Evolutionary conservation across 2,329 filamentous ascomycete genomes (phyloP), one percentile per base, ranked within the genome.

Genomic region (Phyllosticta ampelicida): DNA sequence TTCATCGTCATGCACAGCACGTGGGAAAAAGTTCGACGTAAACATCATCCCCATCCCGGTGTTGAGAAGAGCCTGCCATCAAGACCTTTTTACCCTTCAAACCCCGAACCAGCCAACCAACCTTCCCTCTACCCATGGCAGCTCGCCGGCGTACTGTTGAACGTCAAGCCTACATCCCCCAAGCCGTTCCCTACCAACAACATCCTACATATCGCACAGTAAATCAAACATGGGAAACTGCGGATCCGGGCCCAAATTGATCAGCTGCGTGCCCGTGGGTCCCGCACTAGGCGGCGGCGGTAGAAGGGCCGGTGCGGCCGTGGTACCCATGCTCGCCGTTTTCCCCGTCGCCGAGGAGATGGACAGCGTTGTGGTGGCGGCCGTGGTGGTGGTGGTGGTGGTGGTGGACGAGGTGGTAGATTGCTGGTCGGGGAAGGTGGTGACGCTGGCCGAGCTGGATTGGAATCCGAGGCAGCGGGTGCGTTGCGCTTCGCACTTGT

Each of bases 161-260:
- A n/a, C n/a, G n/a, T n/a, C 23, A 26, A 26, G 4, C 23, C 23
- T 26, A 3, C 23, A 26, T 26, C 23, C 23, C 23, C 3, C 23
- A n/a, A n/a, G n/a, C n/a, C n/a, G n/a, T n/a, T n/a, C n/a, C n/a
- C n/a, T n/a, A n/a, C 2, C 10, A 36, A 36, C 30, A 36, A 10
- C 28, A 8, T 8, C 16, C 36, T 44, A 44, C 4, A 44, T 9
- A 21, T 68, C 66, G 51, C 71, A 73, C 28, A 73, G 70, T 26
- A 73, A 59, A 62, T 72, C 71, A 53, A 71, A 73, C 58, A 72
- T 68, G 3, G 68, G 68, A 60, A 73, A 73, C 10, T 65, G 56
- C 1, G 68, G 70, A 63, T 73, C 71, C 36, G 66, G 67, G 9
- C 70, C 70, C 49, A 73, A 69, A 61, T 71, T 72, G 48, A 59